These are phyloP conservation scores for Durotheca rogersii DNA, from an alignment of 495 filamentous ascomycete genomes.

Conservation along the genomic window DNA sequence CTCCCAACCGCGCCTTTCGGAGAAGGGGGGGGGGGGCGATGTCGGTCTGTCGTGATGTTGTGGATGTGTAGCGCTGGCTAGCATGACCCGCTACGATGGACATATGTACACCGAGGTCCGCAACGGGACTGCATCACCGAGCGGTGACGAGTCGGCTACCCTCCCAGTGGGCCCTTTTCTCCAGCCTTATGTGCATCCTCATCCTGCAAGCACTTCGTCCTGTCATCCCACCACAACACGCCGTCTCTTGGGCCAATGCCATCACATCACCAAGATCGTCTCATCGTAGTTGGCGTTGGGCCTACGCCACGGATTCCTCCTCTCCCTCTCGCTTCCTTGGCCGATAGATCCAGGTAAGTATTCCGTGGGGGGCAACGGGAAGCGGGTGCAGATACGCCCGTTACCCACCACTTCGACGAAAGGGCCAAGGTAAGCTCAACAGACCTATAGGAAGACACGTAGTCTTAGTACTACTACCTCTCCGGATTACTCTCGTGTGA, in stretches of 20 bases:
- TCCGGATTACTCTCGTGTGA: background rate
- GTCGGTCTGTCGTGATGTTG: slow-evolving; percentile 4
- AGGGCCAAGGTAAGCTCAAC: background rate
- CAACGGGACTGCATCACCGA: slow-evolving; percentile 26
- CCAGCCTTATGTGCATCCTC: slow-evolving; percentile 25
- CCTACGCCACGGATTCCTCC: slow-evolving; percentile 4
- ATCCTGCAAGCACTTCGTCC: slow-evolving; percentile 18
- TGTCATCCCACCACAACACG: slow-evolving; percentile 23
- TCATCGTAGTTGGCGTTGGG: background rate
- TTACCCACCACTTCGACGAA: background rate
- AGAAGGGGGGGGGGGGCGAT: too few relatives aligned
- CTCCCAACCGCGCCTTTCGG: background rate
- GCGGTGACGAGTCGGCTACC: slow-evolving; percentile 18
- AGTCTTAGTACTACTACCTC: background rate
- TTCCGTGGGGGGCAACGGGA: too few relatives aligned
- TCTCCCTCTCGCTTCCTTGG: background rate
- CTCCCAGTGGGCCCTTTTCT: slow-evolving; percentile 19
- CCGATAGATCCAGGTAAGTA: too few relatives aligned
- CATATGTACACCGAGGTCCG: slow-evolving; percentile 27
- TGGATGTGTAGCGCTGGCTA: too few relatives aligned
- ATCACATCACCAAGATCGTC: background rate
- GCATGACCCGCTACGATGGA: slow-evolving; percentile 24
- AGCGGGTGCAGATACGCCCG: background rate
- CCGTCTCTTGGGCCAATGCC: slow-evolving; percentile 20
- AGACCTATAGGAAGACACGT: background rate